These are phyloP conservation scores for Astragalus glycyphyllos DNA, from an alignment of 306 rosid genomes.

Conservation along the genomic window DNA sequence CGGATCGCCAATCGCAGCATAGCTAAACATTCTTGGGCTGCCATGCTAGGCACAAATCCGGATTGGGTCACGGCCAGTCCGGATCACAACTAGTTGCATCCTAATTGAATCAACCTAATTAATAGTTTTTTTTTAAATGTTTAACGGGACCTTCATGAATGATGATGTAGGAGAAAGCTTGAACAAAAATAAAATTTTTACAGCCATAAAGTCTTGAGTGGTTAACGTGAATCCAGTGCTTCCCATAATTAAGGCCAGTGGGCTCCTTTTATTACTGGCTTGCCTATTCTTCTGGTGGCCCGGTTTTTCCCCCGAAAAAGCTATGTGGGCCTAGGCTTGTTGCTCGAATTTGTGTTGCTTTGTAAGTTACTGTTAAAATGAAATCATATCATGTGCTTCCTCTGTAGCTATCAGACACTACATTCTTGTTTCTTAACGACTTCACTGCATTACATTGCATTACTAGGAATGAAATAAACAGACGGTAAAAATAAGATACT, in stretches of 20 bases:
- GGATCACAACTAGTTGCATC: too few relatives aligned
- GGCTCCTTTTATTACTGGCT: conserved; percentile 12
- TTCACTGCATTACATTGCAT: neutral
- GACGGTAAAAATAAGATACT: neutral
- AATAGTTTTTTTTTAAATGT: conserved; percentile 1
- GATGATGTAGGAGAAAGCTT: conserved; percentile 44
- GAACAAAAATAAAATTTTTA: conserved; percentile 39
- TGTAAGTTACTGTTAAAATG: conserved; percentile 24
- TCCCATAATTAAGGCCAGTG: conserved; percentile 53
- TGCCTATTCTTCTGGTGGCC: conserved; percentile 18
- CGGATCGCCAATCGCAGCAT: too few relatives aligned
- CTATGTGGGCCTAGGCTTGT: conserved; percentile 50
- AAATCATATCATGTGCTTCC: conserved; percentile 39
- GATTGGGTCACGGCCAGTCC: too few relatives aligned
- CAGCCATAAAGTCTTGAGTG: conserved; percentile 42
- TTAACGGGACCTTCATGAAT: conserved; percentile 24
- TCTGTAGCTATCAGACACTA: conserved; percentile 6
- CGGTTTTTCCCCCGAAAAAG: conserved; percentile 32
- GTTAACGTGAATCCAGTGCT: conserved; percentile 48
- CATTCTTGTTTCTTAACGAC: conserved; percentile 30
- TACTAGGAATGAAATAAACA: neutral
- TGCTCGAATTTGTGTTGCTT: conserved; percentile 37
- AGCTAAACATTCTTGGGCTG: too few relatives aligned
- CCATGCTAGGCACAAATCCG: too few relatives aligned
- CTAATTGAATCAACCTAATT: too few relatives aligned